A percentile compares a stretch with the other conserved stretches of the same genome.
Conservation (phyloP, 2,329 filamentous ascomycete species). For the Akanthomyces dipterigenus region DNA sequence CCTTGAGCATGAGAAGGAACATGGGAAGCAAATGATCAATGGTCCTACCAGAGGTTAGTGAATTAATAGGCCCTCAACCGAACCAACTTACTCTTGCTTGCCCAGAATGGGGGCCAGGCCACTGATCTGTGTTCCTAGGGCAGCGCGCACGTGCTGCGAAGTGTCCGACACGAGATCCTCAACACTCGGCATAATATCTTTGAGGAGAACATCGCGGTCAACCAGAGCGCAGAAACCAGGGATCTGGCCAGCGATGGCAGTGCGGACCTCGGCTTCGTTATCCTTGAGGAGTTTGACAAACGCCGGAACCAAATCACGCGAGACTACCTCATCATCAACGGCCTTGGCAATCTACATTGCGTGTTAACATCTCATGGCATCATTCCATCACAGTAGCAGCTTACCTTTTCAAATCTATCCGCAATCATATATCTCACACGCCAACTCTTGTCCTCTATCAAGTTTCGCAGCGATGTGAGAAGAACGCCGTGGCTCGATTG, state of each 20-base stretch:
- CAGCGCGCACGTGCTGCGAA: conserved; percentile 93
- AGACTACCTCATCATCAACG: conserved; percentile 93
- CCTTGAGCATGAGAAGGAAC: conserved; percentile 99
- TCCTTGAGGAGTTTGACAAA: conserved; percentile 98
- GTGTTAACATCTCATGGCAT: not conserved
- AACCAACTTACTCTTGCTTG: conserved; percentile 76
- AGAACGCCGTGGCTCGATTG: conserved; percentile 93
- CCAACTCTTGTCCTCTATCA: conserved; percentile 99
- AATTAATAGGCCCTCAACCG: not conserved
- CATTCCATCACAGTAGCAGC: conserved; percentile 3
- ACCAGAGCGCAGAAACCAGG: conserved; percentile 92
- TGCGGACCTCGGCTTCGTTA: conserved; percentile 94
- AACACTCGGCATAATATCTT: conserved; percentile 93
- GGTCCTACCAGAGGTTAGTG: conserved; percentile 52
- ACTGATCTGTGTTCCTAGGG: conserved; percentile 93
- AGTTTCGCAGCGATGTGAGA: conserved; percentile 77
- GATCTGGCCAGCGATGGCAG: conserved; percentile 94
- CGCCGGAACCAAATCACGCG: conserved; percentile 86
- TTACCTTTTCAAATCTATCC: conserved; percentile 92
- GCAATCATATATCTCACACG: conserved; percentile 98
- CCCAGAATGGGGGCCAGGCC: conserved; percentile 93
- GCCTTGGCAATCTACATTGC: conserved; percentile 80
- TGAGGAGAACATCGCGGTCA: conserved; percentile 78
- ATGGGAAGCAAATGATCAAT: conserved; percentile 95
- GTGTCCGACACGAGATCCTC: conserved; percentile 94